These are phyloP conservation scores for Diddensiella transvaalensis DNA, from an alignment of 805 yeast genomes.

Conservation along the genomic window DNA sequence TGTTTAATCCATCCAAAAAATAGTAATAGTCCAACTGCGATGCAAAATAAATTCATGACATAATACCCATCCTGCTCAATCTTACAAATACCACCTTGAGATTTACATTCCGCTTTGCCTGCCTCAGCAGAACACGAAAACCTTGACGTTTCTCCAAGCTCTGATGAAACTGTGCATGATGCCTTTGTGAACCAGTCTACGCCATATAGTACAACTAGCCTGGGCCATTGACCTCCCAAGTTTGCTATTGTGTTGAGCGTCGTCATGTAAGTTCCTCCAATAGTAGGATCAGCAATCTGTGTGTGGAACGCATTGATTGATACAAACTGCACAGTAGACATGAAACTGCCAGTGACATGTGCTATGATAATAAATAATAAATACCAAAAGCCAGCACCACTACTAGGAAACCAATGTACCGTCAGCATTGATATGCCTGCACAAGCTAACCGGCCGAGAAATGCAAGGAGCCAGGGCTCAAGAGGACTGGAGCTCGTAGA, in stretches of 20 bases:
- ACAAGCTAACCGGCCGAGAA: conserved; percentile 71
- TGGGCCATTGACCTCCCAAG: conserved; percentile 98
- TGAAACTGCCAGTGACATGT: conserved; percentile 82
- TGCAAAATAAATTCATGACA: conserved; percentile 69
- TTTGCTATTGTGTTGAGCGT: conserved; percentile 87
- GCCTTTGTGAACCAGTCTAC: conserved; percentile 77
- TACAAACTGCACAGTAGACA: conserved; percentile 94
- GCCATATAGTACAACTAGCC: conserved; percentile 69
- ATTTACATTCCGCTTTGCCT: conserved; percentile 48
- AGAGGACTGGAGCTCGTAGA: conserved; percentile 67
- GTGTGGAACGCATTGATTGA: conserved; percentile 94
- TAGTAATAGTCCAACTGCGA: conserved; percentile 58
- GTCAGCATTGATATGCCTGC: conserved; percentile 73
- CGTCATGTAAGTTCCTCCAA: conserved; percentile 99
- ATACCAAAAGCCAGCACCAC: conserved; percentile 46
- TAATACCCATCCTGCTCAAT: conserved; percentile 78
- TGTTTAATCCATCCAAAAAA: conserved; percentile 63
- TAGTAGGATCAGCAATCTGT: conserved; percentile 87
- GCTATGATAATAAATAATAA: conserved; percentile 73
- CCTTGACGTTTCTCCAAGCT: conserved; percentile 19
- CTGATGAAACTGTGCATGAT: conserved; percentile 42
- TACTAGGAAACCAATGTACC: conserved; percentile 66
- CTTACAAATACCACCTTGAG: conserved; percentile 52
- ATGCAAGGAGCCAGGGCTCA: conserved; percentile 87
- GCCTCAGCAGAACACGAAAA: conserved; percentile 37